Evolutionary conservation across 768 basidiomycete genomes (phyloP).

Genomic region (Amanita pallidorosea): DNA sequence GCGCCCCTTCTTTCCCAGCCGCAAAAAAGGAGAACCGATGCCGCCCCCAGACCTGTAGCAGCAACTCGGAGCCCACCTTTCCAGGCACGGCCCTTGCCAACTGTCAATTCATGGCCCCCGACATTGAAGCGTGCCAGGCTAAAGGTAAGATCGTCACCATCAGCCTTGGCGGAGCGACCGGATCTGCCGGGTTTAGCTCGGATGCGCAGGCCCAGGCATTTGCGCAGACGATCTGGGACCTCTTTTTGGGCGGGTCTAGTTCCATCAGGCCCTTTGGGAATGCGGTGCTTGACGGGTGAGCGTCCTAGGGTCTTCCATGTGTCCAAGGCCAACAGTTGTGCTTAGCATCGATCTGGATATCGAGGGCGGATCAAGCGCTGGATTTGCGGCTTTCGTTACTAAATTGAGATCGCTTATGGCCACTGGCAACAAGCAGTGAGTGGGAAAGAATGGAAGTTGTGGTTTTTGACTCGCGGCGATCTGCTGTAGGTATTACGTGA

Average conservation of each 20-base stretch:
- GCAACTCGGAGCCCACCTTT: conserved; percentile 28
- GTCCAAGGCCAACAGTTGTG: too few species aligned
- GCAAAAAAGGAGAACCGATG: conserved; percentile 3
- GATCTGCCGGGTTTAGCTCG: conserved; percentile 37
- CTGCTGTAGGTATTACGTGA: conserved; percentile 37
- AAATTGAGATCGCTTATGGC: conserved; percentile 30
- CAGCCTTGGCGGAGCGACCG: conserved; percentile 42
- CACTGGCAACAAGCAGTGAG: conserved; percentile 38
- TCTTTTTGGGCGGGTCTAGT: conserved; percentile 56
- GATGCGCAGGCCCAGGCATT: conserved; percentile 41
- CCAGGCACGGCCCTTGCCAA: conserved; percentile 46
- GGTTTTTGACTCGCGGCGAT: neutral
- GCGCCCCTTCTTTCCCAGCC: neutral
- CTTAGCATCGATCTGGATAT: conserved; percentile 50
- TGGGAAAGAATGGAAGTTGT: neutral
- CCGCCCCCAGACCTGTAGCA: conserved; percentile 39
- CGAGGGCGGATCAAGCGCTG: conserved; percentile 39
- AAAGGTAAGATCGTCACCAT: conserved; percentile 41
- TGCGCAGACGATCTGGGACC: conserved; percentile 52
- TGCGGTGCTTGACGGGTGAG: conserved; percentile 54
- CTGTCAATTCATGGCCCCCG: conserved; percentile 42
- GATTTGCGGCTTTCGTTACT: conserved; percentile 38
- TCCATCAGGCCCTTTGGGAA: conserved; percentile 49
- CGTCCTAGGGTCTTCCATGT: neutral
- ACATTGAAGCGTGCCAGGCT: conserved; percentile 49